Evolutionary conservation across 495 filamentous ascomycete species (phyloP).

Genomic region (Annulohypoxylon bovei): DNA sequence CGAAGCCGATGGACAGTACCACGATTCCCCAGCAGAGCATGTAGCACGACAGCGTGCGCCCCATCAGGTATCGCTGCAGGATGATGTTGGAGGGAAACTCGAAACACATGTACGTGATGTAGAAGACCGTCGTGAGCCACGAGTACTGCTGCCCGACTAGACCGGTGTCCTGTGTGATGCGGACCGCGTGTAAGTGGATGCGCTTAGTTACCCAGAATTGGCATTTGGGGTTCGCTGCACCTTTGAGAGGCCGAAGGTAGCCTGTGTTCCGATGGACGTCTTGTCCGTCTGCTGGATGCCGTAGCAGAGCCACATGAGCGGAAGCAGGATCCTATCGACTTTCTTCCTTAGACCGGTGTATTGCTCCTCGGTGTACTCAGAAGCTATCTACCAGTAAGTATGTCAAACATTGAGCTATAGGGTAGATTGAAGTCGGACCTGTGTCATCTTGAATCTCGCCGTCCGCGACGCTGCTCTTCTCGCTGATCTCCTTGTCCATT

Average conservation of each 20-base stretch:
- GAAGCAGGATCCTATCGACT: conserved; percentile 44
- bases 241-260: conserved; percentile 43
- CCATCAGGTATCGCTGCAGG: conserved; percentile 47
- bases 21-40: conserved; percentile 48
- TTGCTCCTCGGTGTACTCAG: conserved; percentile 44
- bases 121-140: conserved; percentile 48
- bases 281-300: conserved; percentile 49
- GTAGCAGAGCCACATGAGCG: conserved; percentile 50
- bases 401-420: neutral
- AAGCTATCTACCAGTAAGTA: conserved; percentile 17
- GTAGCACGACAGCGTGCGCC: conserved; percentile 47
- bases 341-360: conserved; percentile 45
- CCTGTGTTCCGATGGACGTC: conserved; percentile 47
- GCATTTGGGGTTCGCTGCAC: neutral
- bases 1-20: conserved; percentile 45
- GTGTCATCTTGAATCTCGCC: conserved; percentile 27
- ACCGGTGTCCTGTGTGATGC: conserved; percentile 39
- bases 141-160: conserved; percentile 49
- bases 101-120: conserved; percentile 48
- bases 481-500: conserved; percentile 28
- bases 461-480: conserved; percentile 34
- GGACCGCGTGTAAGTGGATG: neutral
- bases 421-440: conserved; percentile 17
- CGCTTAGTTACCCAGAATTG: neutral
- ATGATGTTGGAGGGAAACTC: conserved; percentile 48